These are phyloP conservation scores for Rhododendron ovatum DNA, from an alignment of 148 eudicot species.

Conservation along the genomic window DNA sequence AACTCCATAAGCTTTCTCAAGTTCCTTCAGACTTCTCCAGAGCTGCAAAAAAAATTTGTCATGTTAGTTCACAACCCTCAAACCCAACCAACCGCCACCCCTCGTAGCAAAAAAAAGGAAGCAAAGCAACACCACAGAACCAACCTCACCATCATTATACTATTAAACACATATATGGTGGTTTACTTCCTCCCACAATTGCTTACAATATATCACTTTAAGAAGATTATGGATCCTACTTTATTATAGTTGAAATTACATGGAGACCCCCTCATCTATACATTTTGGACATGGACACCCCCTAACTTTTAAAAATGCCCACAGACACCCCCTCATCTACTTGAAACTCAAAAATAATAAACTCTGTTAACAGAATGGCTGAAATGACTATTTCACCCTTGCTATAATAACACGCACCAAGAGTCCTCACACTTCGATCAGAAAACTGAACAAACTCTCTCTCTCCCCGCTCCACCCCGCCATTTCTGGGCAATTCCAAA, in stretches of 20 bases:
- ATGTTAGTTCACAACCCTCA: background rate
- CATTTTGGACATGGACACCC: no score
- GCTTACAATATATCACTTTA: background rate
- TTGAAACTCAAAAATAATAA: no score
- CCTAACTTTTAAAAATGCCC: no score
- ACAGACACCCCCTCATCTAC: no score
- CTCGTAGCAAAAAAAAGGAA: background rate
- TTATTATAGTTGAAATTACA: background rate
- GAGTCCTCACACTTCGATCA: no score
- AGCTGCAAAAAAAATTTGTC: conserved; percentile 14
- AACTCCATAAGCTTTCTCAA: conserved; percentile 6
- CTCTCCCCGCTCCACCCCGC: no score
- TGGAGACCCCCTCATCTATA: no score
- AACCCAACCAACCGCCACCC: background rate
- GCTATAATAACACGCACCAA: no score
- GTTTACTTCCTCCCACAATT: background rate
- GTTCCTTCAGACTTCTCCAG: conserved; percentile 28
- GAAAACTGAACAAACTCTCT: no score
- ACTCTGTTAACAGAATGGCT: no score
- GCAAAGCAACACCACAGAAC: background rate
- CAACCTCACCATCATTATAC: background rate
- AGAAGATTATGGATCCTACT: background rate
- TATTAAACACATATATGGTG: background rate
- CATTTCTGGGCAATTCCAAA: no score
- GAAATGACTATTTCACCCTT: no score